Percentiles rank a stretch among this genome's conserved stretches.
phyloP scores from a whole-genome alignment of 306 rosid species.

The Pyrus bretschneideri region DNA sequence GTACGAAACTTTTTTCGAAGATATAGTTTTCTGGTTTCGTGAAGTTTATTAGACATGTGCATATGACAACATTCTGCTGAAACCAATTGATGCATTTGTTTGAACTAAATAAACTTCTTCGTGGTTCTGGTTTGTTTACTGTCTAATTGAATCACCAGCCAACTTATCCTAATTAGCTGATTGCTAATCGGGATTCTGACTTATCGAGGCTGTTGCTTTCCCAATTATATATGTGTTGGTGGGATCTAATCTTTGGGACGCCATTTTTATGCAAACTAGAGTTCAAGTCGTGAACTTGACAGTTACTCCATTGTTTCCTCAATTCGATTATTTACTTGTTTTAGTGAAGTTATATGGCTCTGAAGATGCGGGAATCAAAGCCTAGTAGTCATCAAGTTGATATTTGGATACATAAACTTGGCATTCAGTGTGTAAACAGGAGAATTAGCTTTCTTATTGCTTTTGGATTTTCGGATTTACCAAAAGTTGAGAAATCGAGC shows the following conservation, averaged over 20 bases:
- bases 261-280: not conserved
- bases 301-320: not conserved
- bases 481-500: not conserved
- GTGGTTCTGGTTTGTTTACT: not conserved
- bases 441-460: not conserved
- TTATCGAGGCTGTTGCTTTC: not conserved
- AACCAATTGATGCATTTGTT: not conserved
- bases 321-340: not conserved
- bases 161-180: not conserved
- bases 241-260: not conserved
- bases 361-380: not conserved
- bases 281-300: not conserved
- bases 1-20: not conserved
- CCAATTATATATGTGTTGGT: not conserved
- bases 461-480: not conserved
- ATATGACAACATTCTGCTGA: not conserved
- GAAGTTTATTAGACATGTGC: not conserved
- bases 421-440: not conserved
- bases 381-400: not conserved
- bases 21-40: not conserved
- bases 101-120: not conserved
- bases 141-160: not conserved
- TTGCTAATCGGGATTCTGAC: not conserved
- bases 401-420: not conserved
- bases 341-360: not conserved